Base-by-base conservation (phyloP, 805 yeast genomes). In the Huiozyma sinensis region DNA sequence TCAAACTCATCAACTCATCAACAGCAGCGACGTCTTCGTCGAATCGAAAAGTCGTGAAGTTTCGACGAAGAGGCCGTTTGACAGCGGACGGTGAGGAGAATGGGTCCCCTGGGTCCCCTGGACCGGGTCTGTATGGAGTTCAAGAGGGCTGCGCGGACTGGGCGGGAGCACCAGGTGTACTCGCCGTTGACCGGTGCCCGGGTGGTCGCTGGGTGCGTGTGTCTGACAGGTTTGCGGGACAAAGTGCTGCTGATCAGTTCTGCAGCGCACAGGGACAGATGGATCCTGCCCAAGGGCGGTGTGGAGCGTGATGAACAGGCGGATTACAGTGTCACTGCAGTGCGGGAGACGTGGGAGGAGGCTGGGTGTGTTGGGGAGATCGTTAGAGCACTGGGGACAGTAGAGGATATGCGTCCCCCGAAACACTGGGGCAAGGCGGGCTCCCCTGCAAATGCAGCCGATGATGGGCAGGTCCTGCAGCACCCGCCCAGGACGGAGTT, bases 271-370 rank as follows among this genome's bases (percentile, higher is more conserved):
- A 72, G 70, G 36, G 75, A 77, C 46, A 72, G 72, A 52, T 90
- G 95, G 95, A 85, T 92, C 6, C 63, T 92, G 4, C 98, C 98
- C 5, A 92, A 92, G 61, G 98, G 98, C 32, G 98, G 98, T 1
- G 79, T 89, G 35, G 98, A 92, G 63, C 59, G 60, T 29, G 98
- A 92, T 61, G 98, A 86, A 62, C 60, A 68, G 51, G 31, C 24
- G 12, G 33, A 31, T 11, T 67, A 55, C 49, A 49, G 56, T 11
- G 43, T 65, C 4, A 66, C 84, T 5, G 97, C 97, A 0, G 67
- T 73, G 12, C 70, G 98, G 47, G 98, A 92, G 59, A 85, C 95
- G 0, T 92, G 98, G 98, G 98, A 92, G 62, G 98, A 92, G 65
- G 92, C 95, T 0, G 98, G 98, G 0, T 84, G 84, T 27, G 74